Conservation (phyloP, 148 eudicot species). For the Vaccinium macrocarpon region DNA sequence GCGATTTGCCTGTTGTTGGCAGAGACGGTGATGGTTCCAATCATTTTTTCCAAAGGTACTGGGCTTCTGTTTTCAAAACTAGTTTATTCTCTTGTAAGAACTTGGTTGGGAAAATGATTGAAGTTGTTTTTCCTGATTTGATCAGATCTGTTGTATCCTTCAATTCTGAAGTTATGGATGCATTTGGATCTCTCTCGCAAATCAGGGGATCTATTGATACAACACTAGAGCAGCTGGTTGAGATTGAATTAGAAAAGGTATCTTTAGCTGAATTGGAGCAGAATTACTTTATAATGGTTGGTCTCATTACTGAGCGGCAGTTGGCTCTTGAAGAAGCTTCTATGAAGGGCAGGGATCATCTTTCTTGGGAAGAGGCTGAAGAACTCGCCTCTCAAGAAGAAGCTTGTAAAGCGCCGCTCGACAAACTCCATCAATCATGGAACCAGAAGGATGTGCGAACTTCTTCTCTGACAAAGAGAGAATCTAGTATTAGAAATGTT, state of each 20-base stretch:
- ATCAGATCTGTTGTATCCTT: conserved; percentile 57
- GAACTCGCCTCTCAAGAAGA: conserved; percentile 99
- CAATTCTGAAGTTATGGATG: conserved; percentile 81
- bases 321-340: conserved; percentile 97
- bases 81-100: conserved; percentile 60
- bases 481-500: conserved; percentile 53
- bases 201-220: conserved; percentile 78
- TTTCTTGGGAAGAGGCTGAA: conserved; percentile 99
- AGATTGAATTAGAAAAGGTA: conserved; percentile 72
- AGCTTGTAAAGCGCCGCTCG: conserved; percentile 86
- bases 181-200: conserved; percentile 77
- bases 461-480: conserved; percentile 63
- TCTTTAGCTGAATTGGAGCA: conserved; percentile 77
- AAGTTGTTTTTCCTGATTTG: conserved; percentile 63
- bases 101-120: conserved; percentile 57
- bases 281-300: conserved; percentile 86
- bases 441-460: conserved; percentile 67
- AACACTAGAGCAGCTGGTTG: conserved; percentile 80
- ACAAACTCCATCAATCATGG: conserved; percentile 84
- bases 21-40: conserved; percentile 24
- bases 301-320: conserved; percentile 78
- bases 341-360: conserved; percentile 85
- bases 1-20: conserved; percentile 28
- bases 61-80: conserved; percentile 73
- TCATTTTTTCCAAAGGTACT: conserved; percentile 35